Base-by-base conservation (phyloP, 768 basidiomycete genomes). In the Infundibulicybe gibba region DNA sequence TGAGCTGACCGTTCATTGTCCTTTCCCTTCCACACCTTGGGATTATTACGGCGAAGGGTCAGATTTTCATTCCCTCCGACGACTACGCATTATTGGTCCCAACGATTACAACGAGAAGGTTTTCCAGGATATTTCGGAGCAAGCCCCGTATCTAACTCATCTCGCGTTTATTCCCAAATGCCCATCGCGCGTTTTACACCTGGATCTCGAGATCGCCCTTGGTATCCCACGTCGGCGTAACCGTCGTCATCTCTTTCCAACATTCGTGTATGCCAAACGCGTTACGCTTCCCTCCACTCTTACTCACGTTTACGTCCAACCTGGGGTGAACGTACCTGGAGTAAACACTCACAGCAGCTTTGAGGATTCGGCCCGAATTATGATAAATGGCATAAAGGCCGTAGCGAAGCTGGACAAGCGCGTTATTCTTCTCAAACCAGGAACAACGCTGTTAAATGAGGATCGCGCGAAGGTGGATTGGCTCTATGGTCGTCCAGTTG, bases 1-100 rank as follows among this genome's bases (percentile, higher is more conserved):
- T n/a, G 61, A 60, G 15, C 48, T 65, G 12, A 59, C 60, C 15
- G 43, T 66, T 1, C 49, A 58, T 11, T 59, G 64, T n/a, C 61
- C 59, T 10, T 60, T 66, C 45, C 64, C 58, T 9, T 47, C 46
- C 6, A 19, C 49, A 35, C 41, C 49, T 32, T 21, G 25, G 25
- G 25, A 50, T 40, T 11, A 40, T 32, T 32, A 43, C 32, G 41
- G 47, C 10, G 45, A 32, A 9, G 41, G 43, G 9, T 53, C 47
- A 32, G 16, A 48, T 5, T 63, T 58, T 45, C 57, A 52, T 13
- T 50, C 54, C 17, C 60, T 64, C 17, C 58, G 46, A 10, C 49
- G 48, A 10, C 47, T 62, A 1, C 56, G 55, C 11, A 48, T 61
- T 38, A 54, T 53, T 16, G 53, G 54, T 13, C 58, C 55, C 43